phyloP scores from a whole-genome alignment of 805 yeast species.

The Lipomyces yamadae region DNA sequence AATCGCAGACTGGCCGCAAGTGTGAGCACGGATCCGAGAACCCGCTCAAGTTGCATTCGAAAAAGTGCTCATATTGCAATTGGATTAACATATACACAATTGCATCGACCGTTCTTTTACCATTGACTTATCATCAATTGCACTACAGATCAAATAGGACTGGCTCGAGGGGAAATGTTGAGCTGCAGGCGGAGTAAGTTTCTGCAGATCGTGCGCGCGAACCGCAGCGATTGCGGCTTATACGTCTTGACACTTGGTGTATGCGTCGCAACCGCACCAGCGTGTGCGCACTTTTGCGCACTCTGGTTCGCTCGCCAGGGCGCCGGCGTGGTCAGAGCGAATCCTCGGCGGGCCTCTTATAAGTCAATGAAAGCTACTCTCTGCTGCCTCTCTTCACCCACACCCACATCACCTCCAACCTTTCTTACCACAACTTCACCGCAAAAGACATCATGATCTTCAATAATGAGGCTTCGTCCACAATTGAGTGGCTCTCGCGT shows the following conservation, averaged over 20 bases:
- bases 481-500: constrained; percentile 79
- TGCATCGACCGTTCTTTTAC: not conserved
- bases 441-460: constrained; percentile 26
- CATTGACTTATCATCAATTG: not conserved
- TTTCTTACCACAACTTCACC: not conserved
- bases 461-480: constrained; percentile 38
- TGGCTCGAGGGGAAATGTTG: not conserved
- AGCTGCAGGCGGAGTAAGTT: not conserved
- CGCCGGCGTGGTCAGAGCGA: not conserved
- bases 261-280: constrained; percentile 1
- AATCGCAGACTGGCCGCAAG: constrained; percentile 1
- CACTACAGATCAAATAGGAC: not conserved
- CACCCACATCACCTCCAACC: not conserved
- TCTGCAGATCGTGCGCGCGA: not conserved
- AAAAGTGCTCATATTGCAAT: not conserved
- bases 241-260: not conserved
- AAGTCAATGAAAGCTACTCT: not conserved
- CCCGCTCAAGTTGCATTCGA: not conserved
- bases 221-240: not conserved
- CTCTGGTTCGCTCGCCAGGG: not conserved
- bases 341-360: not conserved
- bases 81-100: not conserved
- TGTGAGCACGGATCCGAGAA: not conserved
- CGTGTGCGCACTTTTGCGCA: not conserved
- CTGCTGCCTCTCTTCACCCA: not conserved